These are phyloP conservation scores for Cryomyces minteri DNA, from an alignment of 495 filamentous ascomycete species.

Conservation along the genomic window DNA sequence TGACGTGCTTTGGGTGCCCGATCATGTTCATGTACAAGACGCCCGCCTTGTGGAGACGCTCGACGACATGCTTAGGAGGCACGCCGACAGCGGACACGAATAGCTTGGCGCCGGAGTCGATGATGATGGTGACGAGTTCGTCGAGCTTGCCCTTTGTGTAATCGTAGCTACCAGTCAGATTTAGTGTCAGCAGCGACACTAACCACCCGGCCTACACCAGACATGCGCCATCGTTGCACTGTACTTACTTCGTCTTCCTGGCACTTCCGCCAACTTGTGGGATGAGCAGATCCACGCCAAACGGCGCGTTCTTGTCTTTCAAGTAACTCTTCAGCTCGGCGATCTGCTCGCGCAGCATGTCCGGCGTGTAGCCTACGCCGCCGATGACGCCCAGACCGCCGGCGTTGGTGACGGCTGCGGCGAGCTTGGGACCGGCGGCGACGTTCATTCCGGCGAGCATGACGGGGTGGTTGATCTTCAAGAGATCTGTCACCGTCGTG, in stretches of 20 bases:
- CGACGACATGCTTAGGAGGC: conserved; percentile 81
- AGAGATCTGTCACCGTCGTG: conserved; percentile 80
- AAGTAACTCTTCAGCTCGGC: conserved; percentile 82
- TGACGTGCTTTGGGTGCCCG: conserved; percentile 95
- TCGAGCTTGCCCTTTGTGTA: conserved; percentile 98
- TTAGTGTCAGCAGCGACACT: no score
- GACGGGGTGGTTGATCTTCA: conserved; percentile 93
- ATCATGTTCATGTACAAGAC: conserved; percentile 99
- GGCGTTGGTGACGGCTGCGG: conserved; percentile 92
- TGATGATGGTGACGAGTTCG: conserved; percentile 79
- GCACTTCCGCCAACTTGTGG: conserved; percentile 89
- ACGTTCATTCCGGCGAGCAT: conserved; percentile 98
- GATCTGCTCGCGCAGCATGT: conserved; percentile 91
- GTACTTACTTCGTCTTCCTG: conserved; percentile 75
- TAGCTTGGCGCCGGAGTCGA: conserved; percentile 73
- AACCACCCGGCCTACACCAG: no score
- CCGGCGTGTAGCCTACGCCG: conserved; percentile 89
- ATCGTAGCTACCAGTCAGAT: conserved; percentile 55
- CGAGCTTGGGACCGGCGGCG: conserved; percentile 89
- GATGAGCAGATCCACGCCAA: conserved; percentile 87
- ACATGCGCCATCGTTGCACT: no score
- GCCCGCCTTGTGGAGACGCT: conserved; percentile 69
- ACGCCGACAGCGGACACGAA: conserved; percentile 97
- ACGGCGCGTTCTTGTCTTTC: conserved; percentile 90
- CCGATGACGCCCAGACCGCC: conserved; percentile 94